phyloP scores from a whole-genome alignment of 2,329 filamentous ascomycete genomes.

The Alternaria metachromatica region DNA sequence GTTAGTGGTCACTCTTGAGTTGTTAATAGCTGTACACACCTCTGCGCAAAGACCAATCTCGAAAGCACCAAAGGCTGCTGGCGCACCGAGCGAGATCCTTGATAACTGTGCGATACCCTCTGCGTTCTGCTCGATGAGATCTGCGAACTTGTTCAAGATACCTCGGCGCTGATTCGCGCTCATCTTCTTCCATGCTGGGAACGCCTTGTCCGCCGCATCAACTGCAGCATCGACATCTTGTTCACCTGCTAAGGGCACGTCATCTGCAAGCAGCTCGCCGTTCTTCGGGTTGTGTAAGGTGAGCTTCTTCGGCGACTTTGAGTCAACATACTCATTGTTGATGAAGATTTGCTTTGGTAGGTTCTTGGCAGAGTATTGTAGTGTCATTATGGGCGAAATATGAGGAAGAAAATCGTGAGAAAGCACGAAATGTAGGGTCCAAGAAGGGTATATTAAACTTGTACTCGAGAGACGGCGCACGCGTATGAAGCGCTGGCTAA shows the following conservation, averaged over 20 bases:
- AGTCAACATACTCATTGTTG: conserved; percentile 48
- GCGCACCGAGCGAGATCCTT: conserved; percentile 56
- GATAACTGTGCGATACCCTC: conserved; percentile 42
- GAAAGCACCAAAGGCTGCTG: conserved; percentile 54
- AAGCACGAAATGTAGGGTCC: not conserved
- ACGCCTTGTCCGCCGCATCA: conserved; percentile 57
- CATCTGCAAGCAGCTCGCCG: conserved; percentile 57
- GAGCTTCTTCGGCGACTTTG: conserved; percentile 54
- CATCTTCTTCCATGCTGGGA: conserved; percentile 51
- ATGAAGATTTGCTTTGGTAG: conserved; percentile 51
- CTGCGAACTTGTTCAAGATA: conserved; percentile 44
- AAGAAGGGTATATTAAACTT: conserved; percentile 20
- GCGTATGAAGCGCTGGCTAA: not conserved
- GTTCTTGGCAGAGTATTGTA: conserved; percentile 44
- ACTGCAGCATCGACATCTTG: conserved; percentile 57
- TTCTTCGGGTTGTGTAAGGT: conserved; percentile 59
- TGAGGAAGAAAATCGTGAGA: not conserved
- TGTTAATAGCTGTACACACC: conserved; percentile 21
- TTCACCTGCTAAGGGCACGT: conserved; percentile 55
- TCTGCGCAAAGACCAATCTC: conserved; percentile 51
- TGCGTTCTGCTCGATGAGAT: conserved; percentile 36
- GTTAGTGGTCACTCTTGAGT: conserved; percentile 13
- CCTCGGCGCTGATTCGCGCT: conserved; percentile 32
- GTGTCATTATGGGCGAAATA: conserved; percentile 26
- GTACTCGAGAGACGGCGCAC: too few species aligned